phyloP scores from a whole-genome alignment of 768 basidiomycete species.

The Tylopilus sp. region DNA sequence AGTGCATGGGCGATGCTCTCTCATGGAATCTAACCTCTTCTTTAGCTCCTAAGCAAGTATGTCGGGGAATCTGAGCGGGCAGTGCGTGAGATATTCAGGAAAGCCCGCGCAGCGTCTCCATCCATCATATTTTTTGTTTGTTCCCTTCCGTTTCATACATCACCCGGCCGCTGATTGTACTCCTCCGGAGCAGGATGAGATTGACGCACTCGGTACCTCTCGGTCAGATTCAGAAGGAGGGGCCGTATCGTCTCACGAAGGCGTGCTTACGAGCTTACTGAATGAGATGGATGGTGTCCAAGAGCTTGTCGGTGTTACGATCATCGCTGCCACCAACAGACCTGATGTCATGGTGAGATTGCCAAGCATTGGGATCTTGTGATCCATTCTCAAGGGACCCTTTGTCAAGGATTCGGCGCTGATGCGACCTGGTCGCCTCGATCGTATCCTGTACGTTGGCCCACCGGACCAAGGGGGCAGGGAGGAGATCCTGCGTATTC shows the following conservation, averaged over 20 bases:
- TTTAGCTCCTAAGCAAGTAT: constrained; percentile 91
- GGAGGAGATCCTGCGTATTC: constrained; percentile 81
- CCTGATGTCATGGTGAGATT: constrained; percentile 83
- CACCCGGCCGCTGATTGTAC: neutral
- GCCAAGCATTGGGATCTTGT: neutral
- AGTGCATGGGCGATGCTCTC: constrained; percentile 15
- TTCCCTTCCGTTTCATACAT: neutral
- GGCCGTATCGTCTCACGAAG: constrained; percentile 63
- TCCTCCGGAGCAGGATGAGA: constrained; percentile 75
- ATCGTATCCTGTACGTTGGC: constrained; percentile 91
- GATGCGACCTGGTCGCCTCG: constrained; percentile 92
- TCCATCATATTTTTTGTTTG: constrained; percentile 96
- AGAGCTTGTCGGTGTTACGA: constrained; percentile 90
- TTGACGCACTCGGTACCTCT: constrained; percentile 88
- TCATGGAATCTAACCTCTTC: neutral
- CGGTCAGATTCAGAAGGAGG: constrained; percentile 57
- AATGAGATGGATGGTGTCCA: constrained; percentile 99
- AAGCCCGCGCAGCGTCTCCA: constrained; percentile 90
- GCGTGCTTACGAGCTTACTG: constrained; percentile 87
- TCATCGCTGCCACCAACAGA: constrained; percentile 93
- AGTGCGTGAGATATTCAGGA: constrained; percentile 92
- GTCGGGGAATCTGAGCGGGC: constrained; percentile 97
- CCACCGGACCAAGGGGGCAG: constrained; percentile 81
- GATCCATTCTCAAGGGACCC: neutral
- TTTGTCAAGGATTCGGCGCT: constrained; percentile 79